phyloP scores from a whole-genome alignment of 1,284 basidiomycete species.

The Phlebopus sp. region DNA sequence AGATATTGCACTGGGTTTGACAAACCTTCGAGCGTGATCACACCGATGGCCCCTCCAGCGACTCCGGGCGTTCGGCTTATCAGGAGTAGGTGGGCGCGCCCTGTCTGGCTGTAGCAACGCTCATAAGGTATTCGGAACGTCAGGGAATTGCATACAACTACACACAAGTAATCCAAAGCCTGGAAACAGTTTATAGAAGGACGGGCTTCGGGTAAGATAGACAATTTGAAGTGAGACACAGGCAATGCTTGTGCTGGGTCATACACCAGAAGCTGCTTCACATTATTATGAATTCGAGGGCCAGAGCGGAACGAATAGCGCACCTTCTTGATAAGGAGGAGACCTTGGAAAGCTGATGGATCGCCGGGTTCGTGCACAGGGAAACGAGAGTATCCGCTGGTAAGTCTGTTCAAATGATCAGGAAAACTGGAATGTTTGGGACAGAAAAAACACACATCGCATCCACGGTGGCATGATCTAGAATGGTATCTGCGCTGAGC shows the following conservation, averaged over 20 bases:
- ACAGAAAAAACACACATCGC: constrained; percentile 48
- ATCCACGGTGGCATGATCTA: constrained; percentile 81
- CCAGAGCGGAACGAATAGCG: neutral
- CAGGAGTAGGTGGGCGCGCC: constrained; percentile 88
- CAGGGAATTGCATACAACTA: neutral
- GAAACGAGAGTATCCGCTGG: constrained; percentile 91
- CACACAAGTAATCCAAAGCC: constrained; percentile 81
- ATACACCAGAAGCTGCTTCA: constrained; percentile 78
- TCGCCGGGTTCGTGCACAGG: constrained; percentile 83
- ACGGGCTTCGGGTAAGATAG: constrained; percentile 88
- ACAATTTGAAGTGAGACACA: constrained; percentile 71
- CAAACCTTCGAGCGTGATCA: constrained; percentile 76
- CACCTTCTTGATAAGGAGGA: constrained; percentile 86
- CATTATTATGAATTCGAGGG: neutral
- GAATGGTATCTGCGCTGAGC: constrained; percentile 70
- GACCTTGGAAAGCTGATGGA: constrained; percentile 78
- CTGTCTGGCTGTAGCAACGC: constrained; percentile 77
- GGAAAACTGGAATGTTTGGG: neutral
- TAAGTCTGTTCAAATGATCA: constrained; percentile 39
- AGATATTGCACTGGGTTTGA: neutral
- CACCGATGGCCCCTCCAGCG: constrained; percentile 78
- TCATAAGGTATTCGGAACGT: constrained; percentile 25
- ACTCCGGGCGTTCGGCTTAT: constrained; percentile 82
- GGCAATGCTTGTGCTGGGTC: constrained; percentile 80
- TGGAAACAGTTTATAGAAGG: constrained; percentile 87